Conservation (phyloP, 2,329 filamentous ascomycete species). For the Penicillium carneum region DNA sequence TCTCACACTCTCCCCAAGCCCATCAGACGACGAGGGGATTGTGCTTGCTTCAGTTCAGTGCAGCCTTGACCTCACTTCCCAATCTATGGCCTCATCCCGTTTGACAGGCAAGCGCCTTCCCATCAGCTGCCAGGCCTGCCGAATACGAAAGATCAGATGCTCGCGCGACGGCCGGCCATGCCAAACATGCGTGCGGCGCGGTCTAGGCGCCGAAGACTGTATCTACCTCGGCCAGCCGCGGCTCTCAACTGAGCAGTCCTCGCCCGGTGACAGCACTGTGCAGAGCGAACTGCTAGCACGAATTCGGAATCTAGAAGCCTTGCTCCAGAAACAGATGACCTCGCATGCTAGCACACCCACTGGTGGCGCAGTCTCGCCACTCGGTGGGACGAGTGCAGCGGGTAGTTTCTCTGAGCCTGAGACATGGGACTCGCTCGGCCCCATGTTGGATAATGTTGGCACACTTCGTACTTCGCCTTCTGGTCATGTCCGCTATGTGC, state of each 20-base stretch:
- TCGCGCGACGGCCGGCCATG: conserved; percentile 51
- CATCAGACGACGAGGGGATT: conserved; percentile 1
- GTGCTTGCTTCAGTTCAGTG: not conserved
- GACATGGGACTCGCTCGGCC: conserved; percentile 30
- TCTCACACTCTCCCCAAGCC: not conserved
- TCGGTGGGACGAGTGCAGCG: conserved; percentile 38
- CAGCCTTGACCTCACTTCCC: not conserved
- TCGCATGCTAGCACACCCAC: conserved; percentile 35
- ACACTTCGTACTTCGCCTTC: conserved; percentile 43
- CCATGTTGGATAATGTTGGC: conserved; percentile 40
- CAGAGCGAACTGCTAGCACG: conserved; percentile 46
- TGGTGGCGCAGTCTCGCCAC: conserved; percentile 37
- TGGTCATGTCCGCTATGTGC: conserved; percentile 49
- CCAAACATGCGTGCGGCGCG: conserved; percentile 50
- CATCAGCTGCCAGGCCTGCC: conserved; percentile 53
- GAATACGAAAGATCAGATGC: conserved; percentile 51
- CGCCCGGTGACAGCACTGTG: conserved; percentile 33
- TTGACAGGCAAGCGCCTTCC: conserved; percentile 47
- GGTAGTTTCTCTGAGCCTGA: conserved; percentile 40
- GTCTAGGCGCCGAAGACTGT: conserved; percentile 48
- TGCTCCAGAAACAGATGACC: conserved; percentile 45
- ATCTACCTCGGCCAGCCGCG: conserved; percentile 49
- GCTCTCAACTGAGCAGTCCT: conserved; percentile 38
- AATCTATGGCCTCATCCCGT: conserved; percentile 38
- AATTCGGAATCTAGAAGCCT: conserved; percentile 47